Evolutionary conservation across 768 basidiomycete species (phyloP), one percentile per base, ranked within the genome.

Genomic region (Agaricus subrufescens): DNA sequence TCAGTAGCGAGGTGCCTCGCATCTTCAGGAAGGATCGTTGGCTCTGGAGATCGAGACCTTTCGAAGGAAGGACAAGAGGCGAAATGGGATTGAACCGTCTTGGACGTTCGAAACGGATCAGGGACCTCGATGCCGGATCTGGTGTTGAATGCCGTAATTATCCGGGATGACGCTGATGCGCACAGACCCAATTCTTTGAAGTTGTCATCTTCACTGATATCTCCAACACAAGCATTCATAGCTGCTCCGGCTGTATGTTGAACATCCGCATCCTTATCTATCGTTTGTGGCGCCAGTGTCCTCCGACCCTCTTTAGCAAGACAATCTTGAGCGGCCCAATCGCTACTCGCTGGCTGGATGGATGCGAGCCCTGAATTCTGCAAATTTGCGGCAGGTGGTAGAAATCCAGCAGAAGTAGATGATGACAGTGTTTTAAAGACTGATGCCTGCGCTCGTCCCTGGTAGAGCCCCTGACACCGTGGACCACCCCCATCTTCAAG

Each of bases 101-200:
- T 63, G 12, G 79, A 61, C 3, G 79, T 85, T 0, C 68, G 64
- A 26, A 85, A 61, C 50, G 77, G 62, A 4, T 65, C 63, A 0
- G 85, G 77, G 9, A 87, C 62, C 3, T 72, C 65, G 31, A 78
- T 56, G 19, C 69, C 67, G 50, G 76, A 73, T 47, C 74, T 72
- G 4, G 67, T 66, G 57, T 72, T 71, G 40, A 87, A 60, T 1
- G 71, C 71, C 39, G 82, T 75, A 8, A 79, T 69, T 29, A 76
- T 77, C 61, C 88, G 85, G 56, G 87, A 84, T 1, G 81, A 79
- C 23, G 79, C 77, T 49, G 88, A 66, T 0, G 85, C 86, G 60
- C 87, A 84, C 23, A 87, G 65, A 3, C 87, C 85, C 12, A 87
- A 70, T 0, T 68, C 65, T 26, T 71, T 71, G 11, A 88, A 68